A percentile compares a stretch with the other conserved stretches of the same genome.
phyloP scores from a whole-genome alignment of 345 rosid genomes.

The Brassica incana region DNA sequence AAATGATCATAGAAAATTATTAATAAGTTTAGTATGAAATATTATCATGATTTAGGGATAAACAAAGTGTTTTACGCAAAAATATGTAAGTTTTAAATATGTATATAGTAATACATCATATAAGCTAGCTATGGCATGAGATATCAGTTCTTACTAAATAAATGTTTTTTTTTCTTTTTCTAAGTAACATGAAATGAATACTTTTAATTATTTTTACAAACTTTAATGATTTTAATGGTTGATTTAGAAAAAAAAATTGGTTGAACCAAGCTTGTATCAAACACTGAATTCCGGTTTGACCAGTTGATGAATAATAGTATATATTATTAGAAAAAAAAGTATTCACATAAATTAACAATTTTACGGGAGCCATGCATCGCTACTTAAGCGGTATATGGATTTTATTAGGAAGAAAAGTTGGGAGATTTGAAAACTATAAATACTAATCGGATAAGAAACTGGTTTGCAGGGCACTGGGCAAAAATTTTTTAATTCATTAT shows the following conservation, averaged over 20 bases:
- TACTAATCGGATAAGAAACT: background rate
- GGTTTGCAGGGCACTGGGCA: background rate
- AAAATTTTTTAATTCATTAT: no score
- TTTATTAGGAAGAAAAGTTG: constrained; percentile 16
- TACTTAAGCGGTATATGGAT: background rate
- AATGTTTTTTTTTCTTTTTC: background rate
- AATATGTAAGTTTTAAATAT: background rate
- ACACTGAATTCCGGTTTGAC: no score
- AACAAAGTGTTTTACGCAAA: background rate
- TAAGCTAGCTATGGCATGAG: background rate
- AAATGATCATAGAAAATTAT: background rate
- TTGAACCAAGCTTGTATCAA: no score
- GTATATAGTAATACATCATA: background rate
- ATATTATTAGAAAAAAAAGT: no score
- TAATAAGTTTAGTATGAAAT: background rate
- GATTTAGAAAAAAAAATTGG: no score
- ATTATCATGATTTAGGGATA: background rate
- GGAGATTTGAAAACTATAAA: background rate
- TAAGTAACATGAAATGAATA: background rate
- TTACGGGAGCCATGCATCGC: background rate
- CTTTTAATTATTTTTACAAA: background rate
- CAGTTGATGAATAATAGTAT: no score
- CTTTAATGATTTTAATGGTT: no score
- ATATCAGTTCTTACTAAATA: background rate
- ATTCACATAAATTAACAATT: background rate